Percentiles rank a stretch among this genome's conserved stretches.
Conservation (phyloP, 768 basidiomycete species). For the Hypholoma fasciculare region DNA sequence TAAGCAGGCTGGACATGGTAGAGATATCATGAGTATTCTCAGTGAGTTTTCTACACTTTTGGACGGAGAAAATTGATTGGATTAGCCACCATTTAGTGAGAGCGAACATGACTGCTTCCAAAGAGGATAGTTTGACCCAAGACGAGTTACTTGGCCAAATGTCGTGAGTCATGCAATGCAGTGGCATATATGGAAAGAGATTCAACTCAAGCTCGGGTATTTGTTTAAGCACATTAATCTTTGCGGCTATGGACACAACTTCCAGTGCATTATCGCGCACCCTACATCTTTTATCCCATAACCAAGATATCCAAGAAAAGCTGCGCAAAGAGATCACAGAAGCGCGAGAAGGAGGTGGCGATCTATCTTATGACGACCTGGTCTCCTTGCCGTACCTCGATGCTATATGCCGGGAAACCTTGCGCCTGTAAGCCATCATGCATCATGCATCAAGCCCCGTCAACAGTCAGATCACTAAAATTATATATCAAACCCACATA, state of each 20-base stretch:
- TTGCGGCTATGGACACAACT: conserved; percentile 26
- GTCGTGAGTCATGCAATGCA: conserved; percentile 1
- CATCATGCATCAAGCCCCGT: no score
- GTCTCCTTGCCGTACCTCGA: conserved; percentile 34
- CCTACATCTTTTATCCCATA: conserved; percentile 15
- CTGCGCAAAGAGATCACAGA: conserved; percentile 22
- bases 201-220: background rate
- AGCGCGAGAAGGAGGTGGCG: conserved; percentile 19
- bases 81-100: conserved; percentile 27
- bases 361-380: conserved; percentile 36
- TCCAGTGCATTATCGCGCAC: conserved; percentile 20
- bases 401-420: conserved; percentile 36
- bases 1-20: conserved; percentile 28
- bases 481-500: background rate
- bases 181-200: background rate
- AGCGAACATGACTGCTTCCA: conserved; percentile 31
- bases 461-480: no score
- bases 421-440: conserved; percentile 32
- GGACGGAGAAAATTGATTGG: background rate
- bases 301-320: conserved; percentile 21
- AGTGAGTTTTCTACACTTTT: conserved; percentile 26
- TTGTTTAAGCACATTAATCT: conserved; percentile 18
- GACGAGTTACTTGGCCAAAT: conserved; percentile 39
- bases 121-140: conserved; percentile 28
- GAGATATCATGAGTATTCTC: conserved; percentile 47